Evolutionary conservation across 192 early-diverging fungal genomes (phyloP), one percentile per base, ranked within the genome.

Genomic region (Backusella tarrabulga): DNA sequence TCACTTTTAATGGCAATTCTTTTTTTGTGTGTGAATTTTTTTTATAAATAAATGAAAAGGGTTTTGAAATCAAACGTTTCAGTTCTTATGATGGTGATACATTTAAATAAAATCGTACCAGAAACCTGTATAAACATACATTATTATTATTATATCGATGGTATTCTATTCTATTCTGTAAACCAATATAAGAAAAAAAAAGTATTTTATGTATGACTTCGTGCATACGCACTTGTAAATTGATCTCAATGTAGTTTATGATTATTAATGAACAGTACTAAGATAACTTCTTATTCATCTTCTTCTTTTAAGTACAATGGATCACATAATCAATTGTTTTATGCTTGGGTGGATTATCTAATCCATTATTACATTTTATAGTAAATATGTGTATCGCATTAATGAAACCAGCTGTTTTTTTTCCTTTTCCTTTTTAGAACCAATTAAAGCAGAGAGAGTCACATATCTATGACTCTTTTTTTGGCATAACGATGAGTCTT

Each of bases 391-490:
- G 54, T 56, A 23, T 23, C 7, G n/a, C 54, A 21, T 56, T 56
- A 21, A 56, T 56, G 54, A 56, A 56, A 56, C 54, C 54, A 56
- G n/a, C n/a, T 63, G 12, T 63, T 63, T 63, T 63, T 63, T 63
- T 63, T 29, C 26, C 56, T 26, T 60, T 26, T 60, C 11, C 9
- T 9, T 23, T n/a, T 23, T 23, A 60, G 54, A 60, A 60, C 54
- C 54, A 60, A 60, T 60, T 8, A 60, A 23, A 60, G 54, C 7
- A 60, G 54, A 60, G 54, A 26, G 8, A 60, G 54, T 60, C 54
- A 60, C 54, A 60, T 26, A 60, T 60, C 54, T 60, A 60, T 60
- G 54, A 60, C 54, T 60, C 54, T 60, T 60, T 60, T 60, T 60
- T 29, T 68, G 67, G 34, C 67, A 68, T 35, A 34, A 34, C 66